phyloP scores from a whole-genome alignment of 75 land plant genomes.

The Picea glauca region DNA sequence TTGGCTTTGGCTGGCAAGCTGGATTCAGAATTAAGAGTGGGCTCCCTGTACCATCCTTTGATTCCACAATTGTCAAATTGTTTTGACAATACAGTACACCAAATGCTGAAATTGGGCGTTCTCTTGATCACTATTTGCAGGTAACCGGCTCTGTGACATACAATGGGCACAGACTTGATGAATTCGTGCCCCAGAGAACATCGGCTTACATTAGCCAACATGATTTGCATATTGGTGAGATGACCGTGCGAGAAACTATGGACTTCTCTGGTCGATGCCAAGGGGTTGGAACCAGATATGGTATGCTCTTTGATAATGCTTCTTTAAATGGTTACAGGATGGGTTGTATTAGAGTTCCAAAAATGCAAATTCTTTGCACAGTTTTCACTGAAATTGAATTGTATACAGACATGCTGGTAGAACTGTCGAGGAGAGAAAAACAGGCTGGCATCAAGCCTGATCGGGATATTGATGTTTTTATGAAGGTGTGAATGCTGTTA shows the following conservation, averaged over 20 bases:
- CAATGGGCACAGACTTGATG: slow-evolving; percentile 74
- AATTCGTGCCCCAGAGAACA: slow-evolving; percentile 79
- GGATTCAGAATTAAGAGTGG: slow-evolving; percentile 18
- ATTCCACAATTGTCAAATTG: background rate
- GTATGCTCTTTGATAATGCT: slow-evolving; percentile 11
- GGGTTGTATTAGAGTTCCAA: no score
- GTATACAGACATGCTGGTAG: slow-evolving; percentile 39
- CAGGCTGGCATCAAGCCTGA: slow-evolving; percentile 56
- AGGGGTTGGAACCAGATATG: slow-evolving; percentile 75
- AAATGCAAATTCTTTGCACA: no score
- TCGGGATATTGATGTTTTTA: slow-evolving; percentile 48
- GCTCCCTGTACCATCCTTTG: background rate
- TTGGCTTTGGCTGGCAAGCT: slow-evolving; percentile 38
- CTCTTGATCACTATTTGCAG: slow-evolving; percentile 17
- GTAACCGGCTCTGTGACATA: slow-evolving; percentile 71
- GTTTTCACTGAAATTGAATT: no score
- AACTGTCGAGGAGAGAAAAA: slow-evolving; percentile 43
- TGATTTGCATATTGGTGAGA: slow-evolving; percentile 74
- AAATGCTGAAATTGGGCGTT: no score
- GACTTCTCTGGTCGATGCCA: slow-evolving; percentile 79
- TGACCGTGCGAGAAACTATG: slow-evolving; percentile 87
- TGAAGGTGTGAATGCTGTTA: slow-evolving; percentile 36
- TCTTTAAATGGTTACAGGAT: no score
- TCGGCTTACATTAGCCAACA: slow-evolving; percentile 88
- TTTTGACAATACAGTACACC: no score